phyloP scores from a whole-genome alignment of 1,284 basidiomycete genomes.

The Sporisorium graminicola region DNA sequence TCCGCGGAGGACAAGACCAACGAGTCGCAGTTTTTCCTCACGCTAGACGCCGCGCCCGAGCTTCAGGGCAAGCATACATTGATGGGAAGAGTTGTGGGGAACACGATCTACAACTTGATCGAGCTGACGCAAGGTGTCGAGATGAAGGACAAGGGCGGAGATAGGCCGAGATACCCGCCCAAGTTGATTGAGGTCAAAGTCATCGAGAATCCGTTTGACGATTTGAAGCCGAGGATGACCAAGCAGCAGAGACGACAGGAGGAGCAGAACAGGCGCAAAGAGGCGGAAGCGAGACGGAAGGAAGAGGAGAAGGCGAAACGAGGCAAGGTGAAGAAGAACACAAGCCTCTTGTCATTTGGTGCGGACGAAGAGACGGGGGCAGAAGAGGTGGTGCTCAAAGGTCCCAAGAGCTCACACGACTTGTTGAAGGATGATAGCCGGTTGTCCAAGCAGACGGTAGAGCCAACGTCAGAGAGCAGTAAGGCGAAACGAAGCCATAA shows the following conservation, averaged over 20 bases:
- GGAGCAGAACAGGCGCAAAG: conserved; percentile 81
- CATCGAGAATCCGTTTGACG: conserved; percentile 91
- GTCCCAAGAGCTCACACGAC: conserved; percentile 66
- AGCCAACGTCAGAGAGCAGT: neutral
- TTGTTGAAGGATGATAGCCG: conserved; percentile 57
- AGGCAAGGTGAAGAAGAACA: conserved; percentile 57
- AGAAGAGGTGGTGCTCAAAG: conserved; percentile 9
- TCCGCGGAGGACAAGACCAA: conserved; percentile 69
- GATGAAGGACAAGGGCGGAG: conserved; percentile 75
- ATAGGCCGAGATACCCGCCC: conserved; percentile 88
- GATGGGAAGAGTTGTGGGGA: conserved; percentile 58
- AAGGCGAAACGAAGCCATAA: neutral
- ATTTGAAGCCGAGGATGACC: conserved; percentile 96
- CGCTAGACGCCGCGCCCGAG: conserved; percentile 65
- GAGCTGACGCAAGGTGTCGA: conserved; percentile 83
- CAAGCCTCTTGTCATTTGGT: conserved; percentile 60
- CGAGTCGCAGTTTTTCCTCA: conserved; percentile 70
- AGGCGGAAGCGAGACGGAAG: conserved; percentile 68
- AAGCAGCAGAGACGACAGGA: conserved; percentile 87
- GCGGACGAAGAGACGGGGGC: conserved; percentile 55
- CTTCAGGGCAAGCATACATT: conserved; percentile 66
- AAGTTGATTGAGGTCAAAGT: conserved; percentile 87
- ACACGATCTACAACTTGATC: conserved; percentile 71
- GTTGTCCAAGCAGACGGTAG: conserved; percentile 41
- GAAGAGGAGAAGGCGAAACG: conserved; percentile 61